Evolutionary conservation across 2,329 filamentous ascomycete species (phyloP).

Genomic region (Fusarium continuum): DNA sequence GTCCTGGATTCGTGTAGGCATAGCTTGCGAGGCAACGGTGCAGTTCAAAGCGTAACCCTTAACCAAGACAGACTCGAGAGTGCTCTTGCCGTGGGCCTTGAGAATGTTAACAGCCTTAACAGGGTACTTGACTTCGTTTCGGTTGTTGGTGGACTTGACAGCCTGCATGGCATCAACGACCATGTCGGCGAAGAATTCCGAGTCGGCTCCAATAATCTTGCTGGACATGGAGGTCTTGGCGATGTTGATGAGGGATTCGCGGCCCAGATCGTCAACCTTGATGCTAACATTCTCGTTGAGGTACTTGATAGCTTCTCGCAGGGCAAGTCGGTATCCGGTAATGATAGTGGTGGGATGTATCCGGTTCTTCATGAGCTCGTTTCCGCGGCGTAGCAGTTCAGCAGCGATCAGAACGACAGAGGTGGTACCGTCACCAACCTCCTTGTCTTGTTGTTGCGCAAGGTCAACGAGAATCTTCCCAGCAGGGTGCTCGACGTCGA

Average conservation of each 20-base stretch:
- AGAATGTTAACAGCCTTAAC: slow-evolving; percentile 99
- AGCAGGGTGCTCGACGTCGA: slow-evolving; percentile 97
- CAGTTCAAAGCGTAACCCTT: slow-evolving; percentile 99
- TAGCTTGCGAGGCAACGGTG: slow-evolving; percentile 97
- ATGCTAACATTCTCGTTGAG: slow-evolving; percentile 98
- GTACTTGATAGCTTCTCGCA: slow-evolving; percentile 97
- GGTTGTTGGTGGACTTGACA: slow-evolving; percentile 92
- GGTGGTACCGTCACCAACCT: slow-evolving; percentile 97
- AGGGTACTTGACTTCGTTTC: slow-evolving; percentile 92
- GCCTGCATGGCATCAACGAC: slow-evolving; percentile 93
- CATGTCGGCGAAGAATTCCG: slow-evolving; percentile 97
- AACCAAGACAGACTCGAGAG: slow-evolving; percentile 85
- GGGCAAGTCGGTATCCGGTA: slow-evolving; percentile 93
- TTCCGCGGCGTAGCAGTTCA: slow-evolving; percentile 90
- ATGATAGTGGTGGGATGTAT: slow-evolving; percentile 99
- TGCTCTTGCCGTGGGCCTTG: slow-evolving; percentile 96
- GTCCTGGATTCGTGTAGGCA: slow-evolving; percentile 90
- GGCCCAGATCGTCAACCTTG: slow-evolving; percentile 90
- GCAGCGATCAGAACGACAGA: slow-evolving; percentile 97
- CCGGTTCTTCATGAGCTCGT: slow-evolving; percentile 99
- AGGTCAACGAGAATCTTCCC: slow-evolving; percentile 98
- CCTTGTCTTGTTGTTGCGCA: slow-evolving; percentile 98
- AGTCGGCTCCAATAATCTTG: slow-evolving; percentile 97
- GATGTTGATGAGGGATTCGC: slow-evolving; percentile 91
- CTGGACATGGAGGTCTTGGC: slow-evolving; percentile 99